Evolutionary conservation across 805 yeast species (phyloP), one percentile per base, ranked within the genome.

Genomic region (Candida piceae): DNA sequence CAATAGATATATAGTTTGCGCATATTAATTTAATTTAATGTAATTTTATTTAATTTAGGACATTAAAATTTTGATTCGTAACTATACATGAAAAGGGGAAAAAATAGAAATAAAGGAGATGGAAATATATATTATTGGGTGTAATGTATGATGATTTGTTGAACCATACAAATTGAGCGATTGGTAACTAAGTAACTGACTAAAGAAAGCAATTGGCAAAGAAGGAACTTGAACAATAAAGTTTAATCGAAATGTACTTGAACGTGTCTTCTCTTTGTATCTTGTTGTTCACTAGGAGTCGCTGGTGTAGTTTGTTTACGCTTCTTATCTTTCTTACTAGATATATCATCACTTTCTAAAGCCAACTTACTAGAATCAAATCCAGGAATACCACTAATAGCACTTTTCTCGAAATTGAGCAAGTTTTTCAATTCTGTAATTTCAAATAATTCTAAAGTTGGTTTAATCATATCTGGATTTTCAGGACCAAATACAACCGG

Each of bases 381-480:
- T 0, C 90, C 94, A 0, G 89, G 86, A 12, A 85, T 72, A 1
- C 93, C 93, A 38, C 76, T 68, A 13, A 74, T 70, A 0, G 82
- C 72, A 2, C 86, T 78, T 46, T 72, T 77, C 31, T 80, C 84
- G 43, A 85, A 78, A 42, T 66, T 65, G 39, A 85, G 60, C 7
- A 77, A 75, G 16, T 63, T 57, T 10, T 58, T 58, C 21, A 83
- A 62, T 35, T 72, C 55, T n/a, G 63, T 63, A 6, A 70, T 62
- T 28, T 76, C 79, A 23, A 81, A 64, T 25, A 63, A 67, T 25
- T 70, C 66, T 16, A 78, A 66, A 7, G 70, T 58, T 37, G 38
- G 70, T 16, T 40, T 34, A 3, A 41, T 41, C 66, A 41, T 66
- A 52, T 42, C 64, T 45, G 54, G 68, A 58, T 58, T 67, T 46